Base-by-base conservation (phyloP, 2,329 filamentous ascomycete species). In the Sarocladium strictum region DNA sequence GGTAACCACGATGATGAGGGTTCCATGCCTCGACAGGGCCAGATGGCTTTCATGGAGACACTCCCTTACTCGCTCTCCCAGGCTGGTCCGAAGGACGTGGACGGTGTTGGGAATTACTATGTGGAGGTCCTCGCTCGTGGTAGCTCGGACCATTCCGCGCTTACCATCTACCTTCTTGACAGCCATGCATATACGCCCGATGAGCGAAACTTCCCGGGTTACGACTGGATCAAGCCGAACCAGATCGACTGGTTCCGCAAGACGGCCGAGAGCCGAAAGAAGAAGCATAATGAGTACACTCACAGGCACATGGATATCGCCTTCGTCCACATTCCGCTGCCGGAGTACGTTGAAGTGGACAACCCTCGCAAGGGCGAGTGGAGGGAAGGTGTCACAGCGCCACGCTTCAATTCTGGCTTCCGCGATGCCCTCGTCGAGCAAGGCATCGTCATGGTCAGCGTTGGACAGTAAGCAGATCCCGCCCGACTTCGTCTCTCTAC, bases 1-100 rank as follows among this genome's bases (percentile, higher is more conserved):
- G 94, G 94, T 55, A 99, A 99, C 68, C 94, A 99, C 69, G 94
- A 99, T 65, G 93, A 97, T 64, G 93, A 97, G 75, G 86, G 86
- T 32, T 84, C 89, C 45, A 79, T 97, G 60, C 83, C 85, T 15
- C 87, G 94, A 55, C 75, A 80, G 3, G 81, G 83, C 2, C 86
- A 94, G 64, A 97, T 99, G 92, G 77, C 84, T 3, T 77, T 99
- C 14, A 84, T 96, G 62, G 85, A 96, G 67, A 84, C 85, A 1
- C 78, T 99, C 1, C 94, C 94, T 0, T 97, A 90, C 69, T 97
- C 91, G 1, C 78, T 99, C 19, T 91, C 91, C n/a, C 76, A 81
- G 57, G 82, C 91, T 3, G 94, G 94, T 0, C 91, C 94, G 1
- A 83, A 85, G 43, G 84, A 89, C 32, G 81, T 97, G 49, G 90